Conservation (phyloP, 306 rosid genomes). For the Astragalus membranaceus region DNA sequence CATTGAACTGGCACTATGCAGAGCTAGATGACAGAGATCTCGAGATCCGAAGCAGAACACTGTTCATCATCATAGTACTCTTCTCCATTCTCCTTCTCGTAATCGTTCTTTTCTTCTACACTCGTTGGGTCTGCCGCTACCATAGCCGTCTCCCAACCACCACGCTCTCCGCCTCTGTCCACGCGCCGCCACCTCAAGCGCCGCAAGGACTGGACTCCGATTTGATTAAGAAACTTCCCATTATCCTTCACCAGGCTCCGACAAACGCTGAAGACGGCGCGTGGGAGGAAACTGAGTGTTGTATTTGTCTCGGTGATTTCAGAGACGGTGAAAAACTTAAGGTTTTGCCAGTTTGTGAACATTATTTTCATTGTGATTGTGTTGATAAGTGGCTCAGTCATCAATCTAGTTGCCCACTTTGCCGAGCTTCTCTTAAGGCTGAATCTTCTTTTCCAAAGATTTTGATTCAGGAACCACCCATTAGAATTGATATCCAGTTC, state of each 20-base stretch:
- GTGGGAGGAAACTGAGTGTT: slow-evolving; percentile 54
- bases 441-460: slow-evolving; percentile 32
- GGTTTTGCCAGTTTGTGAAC: slow-evolving; percentile 65
- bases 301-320: slow-evolving; percentile 67
- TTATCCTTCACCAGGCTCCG: slow-evolving; percentile 36
- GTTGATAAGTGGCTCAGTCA: slow-evolving; percentile 66
- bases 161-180: background rate
- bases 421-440: slow-evolving; percentile 55
- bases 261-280: background rate
- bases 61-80: slow-evolving; percentile 56
- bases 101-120: slow-evolving; percentile 57
- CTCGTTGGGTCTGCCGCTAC: slow-evolving; percentile 71
- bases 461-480: slow-evolving; percentile 45
- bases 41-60: slow-evolving; percentile 55
- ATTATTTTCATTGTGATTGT: slow-evolving; percentile 71
- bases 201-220: slow-evolving; percentile 45
- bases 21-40: slow-evolving; percentile 55
- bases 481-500: slow-evolving; percentile 30
- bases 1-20: slow-evolving; percentile 53
- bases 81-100: slow-evolving; percentile 48
- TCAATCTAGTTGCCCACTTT: slow-evolving; percentile 80
- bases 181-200: slow-evolving; percentile 18
- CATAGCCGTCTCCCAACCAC: slow-evolving; percentile 11
- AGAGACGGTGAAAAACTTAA: slow-evolving; percentile 69
- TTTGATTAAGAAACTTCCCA: slow-evolving; percentile 43